A percentile compares a stretch with the other conserved stretches of the same genome.
Conservation (phyloP, 148 eudicot species). For the Hydrangea macrophylla region DNA sequence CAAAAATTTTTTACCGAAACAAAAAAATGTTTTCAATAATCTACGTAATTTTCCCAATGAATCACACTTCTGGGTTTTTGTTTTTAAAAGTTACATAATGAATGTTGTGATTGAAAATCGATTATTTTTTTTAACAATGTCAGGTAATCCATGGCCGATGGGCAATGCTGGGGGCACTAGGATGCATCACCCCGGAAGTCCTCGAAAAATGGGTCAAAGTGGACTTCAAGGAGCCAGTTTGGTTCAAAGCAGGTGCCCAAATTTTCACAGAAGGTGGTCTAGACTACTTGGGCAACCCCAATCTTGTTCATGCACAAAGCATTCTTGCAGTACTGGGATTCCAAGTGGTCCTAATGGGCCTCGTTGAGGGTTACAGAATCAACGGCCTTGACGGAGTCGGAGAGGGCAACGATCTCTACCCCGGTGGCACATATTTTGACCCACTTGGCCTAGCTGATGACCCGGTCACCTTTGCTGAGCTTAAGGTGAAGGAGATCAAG, state of each 20-base stretch:
- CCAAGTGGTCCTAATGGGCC: constrained; percentile 83
- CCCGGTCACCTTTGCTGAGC: constrained; percentile 78
- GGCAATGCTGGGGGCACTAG: constrained; percentile 90
- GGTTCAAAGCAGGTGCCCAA: constrained; percentile 92
- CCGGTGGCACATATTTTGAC: constrained; percentile 78
- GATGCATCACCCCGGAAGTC: constrained; percentile 82
- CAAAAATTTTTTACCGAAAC: too few relatives aligned
- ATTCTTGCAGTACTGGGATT: constrained; percentile 67
- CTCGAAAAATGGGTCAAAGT: constrained; percentile 75
- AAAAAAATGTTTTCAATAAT: too few relatives aligned
- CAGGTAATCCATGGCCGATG: constrained; percentile 84
- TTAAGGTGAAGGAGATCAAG: constrained; percentile 85
- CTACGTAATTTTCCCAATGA: too few relatives aligned
- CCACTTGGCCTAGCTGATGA: constrained; percentile 82
- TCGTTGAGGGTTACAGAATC: constrained; percentile 79
- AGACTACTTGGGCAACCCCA: constrained; percentile 87
- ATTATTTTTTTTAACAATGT: not conserved
- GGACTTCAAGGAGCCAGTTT: constrained; percentile 77
- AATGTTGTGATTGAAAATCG: not conserved
- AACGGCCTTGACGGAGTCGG: constrained; percentile 77
- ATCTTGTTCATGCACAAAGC: constrained; percentile 85
- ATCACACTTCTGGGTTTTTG: too few relatives aligned
- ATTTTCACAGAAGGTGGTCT: constrained; percentile 85
- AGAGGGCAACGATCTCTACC: constrained; percentile 78
- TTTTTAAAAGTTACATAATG: too few relatives aligned